Evolutionary conservation across 768 basidiomycete species (phyloP), one percentile per base, ranked within the genome.

Genomic region (Tephrocybe sp.): DNA sequence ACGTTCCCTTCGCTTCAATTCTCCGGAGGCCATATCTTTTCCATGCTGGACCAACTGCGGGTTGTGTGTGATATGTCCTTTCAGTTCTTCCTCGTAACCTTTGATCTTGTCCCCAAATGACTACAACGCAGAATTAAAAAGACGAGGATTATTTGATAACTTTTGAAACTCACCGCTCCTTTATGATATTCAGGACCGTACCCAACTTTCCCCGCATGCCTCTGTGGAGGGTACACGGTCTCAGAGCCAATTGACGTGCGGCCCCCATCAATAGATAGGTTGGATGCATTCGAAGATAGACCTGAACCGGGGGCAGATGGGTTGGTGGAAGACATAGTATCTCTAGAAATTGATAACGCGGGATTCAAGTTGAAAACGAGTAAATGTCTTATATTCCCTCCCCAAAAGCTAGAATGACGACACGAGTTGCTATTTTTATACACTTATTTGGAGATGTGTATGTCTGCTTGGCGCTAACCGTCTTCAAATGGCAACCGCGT

Each of bases 131-230:
- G n/a, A 37, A 21, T 18, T 26, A 36, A 16, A 34, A 35, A 15
- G 1, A 3, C 18, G 25, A 3, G 3, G 11, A 40, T 13, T 21
- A 24, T 13, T 5, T 39, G 21, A 24, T 24, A 19, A 24, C n/a
- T 39, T 7, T 11, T 24, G 41, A 18, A 31, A 16, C 70, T 35
- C 53, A 76, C 74, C 13, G 74, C 61, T 13, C 60, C 60, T 18
- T 56, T 28, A 25, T 63, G 54, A 44, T 67, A 77, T 24, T 73
- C 68, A 1, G 76, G 77, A 1, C 77, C 77, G 38, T 66, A 69
- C 0, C 77, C 76, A 8, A 77, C 73, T 21, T 60, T 61, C 1
- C 76, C 76, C 2, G 75, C 72, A 38, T 78, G 77, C 15, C 48
- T 63, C 57, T 77, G 75, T 31, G 70, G 67, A 8, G 76, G 76